Evolutionary conservation across 164 flowering plant genomes (phyloP).

Genomic region (Tetrastigma voinierianum): DNA sequence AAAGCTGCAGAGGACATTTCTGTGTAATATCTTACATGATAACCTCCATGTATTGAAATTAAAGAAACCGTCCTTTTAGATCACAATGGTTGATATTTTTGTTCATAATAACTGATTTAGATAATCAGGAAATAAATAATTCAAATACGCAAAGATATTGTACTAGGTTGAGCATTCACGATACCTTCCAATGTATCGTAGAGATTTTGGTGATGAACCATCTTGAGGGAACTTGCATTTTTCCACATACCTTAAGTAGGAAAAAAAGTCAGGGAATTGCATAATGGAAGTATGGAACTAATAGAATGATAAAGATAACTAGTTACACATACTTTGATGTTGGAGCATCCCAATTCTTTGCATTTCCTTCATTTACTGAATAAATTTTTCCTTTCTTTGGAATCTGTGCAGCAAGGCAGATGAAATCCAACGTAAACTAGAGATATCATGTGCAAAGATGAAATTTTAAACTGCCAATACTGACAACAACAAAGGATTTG

Average conservation of each 20-base stretch:
- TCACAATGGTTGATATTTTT: background rate
- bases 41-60: background rate
- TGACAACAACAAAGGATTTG: background rate
- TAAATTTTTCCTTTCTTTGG: conserved; percentile 98
- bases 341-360: conserved; percentile 94
- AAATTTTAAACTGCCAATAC: background rate
- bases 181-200: conserved; percentile 96
- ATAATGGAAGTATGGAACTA: conserved; percentile 5
- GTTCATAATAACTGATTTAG: background rate
- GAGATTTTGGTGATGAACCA: conserved; percentile 84
- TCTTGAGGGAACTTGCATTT: conserved; percentile 88
- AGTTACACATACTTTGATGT: conserved; percentile 64
- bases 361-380: conserved; percentile 99
- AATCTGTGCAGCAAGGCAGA: conserved; percentile 43
- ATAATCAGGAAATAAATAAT: background rate
- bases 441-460: background rate
- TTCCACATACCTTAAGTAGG: conserved; percentile 69
- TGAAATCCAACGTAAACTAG: background rate
- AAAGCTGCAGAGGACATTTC: background rate
- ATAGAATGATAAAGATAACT: conserved; percentile 3
- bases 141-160: background rate
- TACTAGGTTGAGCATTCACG: background rate
- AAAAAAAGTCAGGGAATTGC: background rate
- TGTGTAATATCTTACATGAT: background rate
- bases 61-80: background rate